Evolutionary conservation across 495 filamentous ascomycete genomes (phyloP).

Genomic region (Cercophora sp.): DNA sequence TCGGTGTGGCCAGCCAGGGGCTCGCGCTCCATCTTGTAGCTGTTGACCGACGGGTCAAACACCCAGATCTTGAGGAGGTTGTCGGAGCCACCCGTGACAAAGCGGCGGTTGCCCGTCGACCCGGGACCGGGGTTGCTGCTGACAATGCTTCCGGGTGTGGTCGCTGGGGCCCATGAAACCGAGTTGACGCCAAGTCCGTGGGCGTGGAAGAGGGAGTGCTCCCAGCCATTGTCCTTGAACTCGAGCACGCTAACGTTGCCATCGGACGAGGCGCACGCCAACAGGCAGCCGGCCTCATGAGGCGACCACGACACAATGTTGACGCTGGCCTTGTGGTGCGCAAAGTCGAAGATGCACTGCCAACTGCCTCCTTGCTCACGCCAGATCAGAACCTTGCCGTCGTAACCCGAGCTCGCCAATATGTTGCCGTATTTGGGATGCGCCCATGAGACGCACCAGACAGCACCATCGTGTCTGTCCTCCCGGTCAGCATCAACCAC

Average conservation of each 20-base stretch:
- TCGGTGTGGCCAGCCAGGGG: conserved; percentile 76
- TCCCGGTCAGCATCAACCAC: too few relatives aligned
- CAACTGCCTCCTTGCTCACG: conserved; percentile 74
- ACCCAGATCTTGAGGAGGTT: conserved; percentile 88
- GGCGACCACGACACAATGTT: conserved; percentile 98
- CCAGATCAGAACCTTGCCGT: conserved; percentile 98
- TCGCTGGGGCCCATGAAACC: conserved; percentile 89
- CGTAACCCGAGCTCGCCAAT: conserved; percentile 88
- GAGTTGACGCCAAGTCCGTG: conserved; percentile 92
- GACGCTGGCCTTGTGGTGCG: conserved; percentile 86
- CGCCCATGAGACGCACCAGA: conserved; percentile 97
- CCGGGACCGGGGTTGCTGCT: conserved; percentile 60
- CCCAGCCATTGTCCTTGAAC: conserved; percentile 90
- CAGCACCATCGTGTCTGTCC: conserved; percentile 83
- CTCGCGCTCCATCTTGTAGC: conserved; percentile 51
- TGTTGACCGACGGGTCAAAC: conserved; percentile 46
- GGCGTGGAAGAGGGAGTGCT: conserved; percentile 81
- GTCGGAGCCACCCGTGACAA: conserved; percentile 92
- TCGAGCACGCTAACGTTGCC: conserved; percentile 90
- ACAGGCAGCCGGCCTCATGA: conserved; percentile 88
- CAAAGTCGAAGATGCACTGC: conserved; percentile 85
- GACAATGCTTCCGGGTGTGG: conserved; percentile 72
- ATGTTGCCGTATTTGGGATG: conserved; percentile 99
- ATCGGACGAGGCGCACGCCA: conserved; percentile 91
- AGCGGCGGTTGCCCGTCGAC: conserved; percentile 60